A percentile compares a stretch with the other conserved stretches of the same genome.
These are phyloP conservation scores for Nicotiana attenuata DNA, from an alignment of 257 asterid species.

Conservation along the genomic window DNA sequence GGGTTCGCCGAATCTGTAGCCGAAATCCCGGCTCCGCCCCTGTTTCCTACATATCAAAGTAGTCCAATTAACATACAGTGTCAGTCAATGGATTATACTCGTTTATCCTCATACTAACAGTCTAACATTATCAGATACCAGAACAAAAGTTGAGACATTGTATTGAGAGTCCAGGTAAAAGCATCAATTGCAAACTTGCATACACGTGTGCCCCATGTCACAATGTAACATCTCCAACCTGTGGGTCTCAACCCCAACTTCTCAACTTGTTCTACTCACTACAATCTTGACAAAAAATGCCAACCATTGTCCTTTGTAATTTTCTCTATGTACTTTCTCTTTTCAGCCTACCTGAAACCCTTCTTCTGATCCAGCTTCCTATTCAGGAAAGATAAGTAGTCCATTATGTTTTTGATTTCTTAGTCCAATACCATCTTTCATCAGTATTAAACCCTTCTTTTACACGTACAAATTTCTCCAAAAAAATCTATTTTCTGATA, in stretches of 20 bases:
- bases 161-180: neutral
- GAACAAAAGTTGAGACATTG: neutral
- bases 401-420: conserved; percentile 13
- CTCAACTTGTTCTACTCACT: conserved; percentile 17
- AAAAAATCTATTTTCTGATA: conserved; percentile 10
- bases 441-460: conserved; percentile 13
- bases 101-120: too few relatives aligned
- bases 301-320: conserved; percentile 50
- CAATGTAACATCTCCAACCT: conserved; percentile 32
- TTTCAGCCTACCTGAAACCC: conserved; percentile 31
- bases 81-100: neutral
- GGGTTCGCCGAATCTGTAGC: too few relatives aligned
- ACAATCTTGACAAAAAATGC: conserved; percentile 32
- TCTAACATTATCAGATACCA: neutral
- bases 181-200: neutral
- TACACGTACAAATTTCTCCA: conserved; percentile 19
- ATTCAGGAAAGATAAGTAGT: conserved; percentile 28
- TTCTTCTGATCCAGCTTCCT: conserved; percentile 33
- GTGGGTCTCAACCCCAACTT: conserved; percentile 51
- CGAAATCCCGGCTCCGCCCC: too few relatives aligned
- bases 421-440: conserved; percentile 18
- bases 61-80: neutral
- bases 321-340: conserved; percentile 48
- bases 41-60: neutral
- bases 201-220: conserved; percentile 5